Evolutionary conservation across 768 basidiomycete genomes (phyloP).

Genomic region (Pisolithus sp.): DNA sequence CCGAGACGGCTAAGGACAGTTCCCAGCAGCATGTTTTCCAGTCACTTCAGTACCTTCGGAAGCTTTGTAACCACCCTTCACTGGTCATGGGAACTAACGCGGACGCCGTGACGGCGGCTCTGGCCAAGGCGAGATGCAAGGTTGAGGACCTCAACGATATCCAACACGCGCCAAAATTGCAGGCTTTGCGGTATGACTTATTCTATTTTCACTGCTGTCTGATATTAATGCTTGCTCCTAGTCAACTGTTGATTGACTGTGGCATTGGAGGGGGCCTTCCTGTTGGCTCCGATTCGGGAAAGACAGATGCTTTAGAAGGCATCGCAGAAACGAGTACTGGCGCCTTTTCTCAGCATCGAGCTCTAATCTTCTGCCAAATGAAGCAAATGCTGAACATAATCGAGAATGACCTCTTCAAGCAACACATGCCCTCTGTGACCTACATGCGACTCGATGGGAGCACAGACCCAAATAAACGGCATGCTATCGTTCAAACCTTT

Average conservation of each 20-base stretch:
- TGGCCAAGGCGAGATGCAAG: constrained; percentile 48
- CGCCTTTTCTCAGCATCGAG: constrained; percentile 90
- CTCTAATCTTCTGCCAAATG: constrained; percentile 98
- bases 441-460: constrained; percentile 97
- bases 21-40: constrained; percentile 91
- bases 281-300: constrained; percentile 45
- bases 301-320: constrained; percentile 62
- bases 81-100: constrained; percentile 75
- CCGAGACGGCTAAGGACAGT: constrained; percentile 31
- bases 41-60: constrained; percentile 91
- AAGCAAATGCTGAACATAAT: constrained; percentile 99
- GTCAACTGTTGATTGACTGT: constrained; percentile 91
- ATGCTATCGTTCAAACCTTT: constrained; percentile 96
- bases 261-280: constrained; percentile 67
- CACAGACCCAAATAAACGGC: constrained; percentile 89
- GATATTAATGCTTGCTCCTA: constrained; percentile 26
- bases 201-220: not conserved
- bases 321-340: constrained; percentile 40
- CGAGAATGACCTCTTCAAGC: constrained; percentile 86
- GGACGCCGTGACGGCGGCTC: constrained; percentile 49
- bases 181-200: constrained; percentile 72
- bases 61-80: constrained; percentile 95
- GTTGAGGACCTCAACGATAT: constrained; percentile 61
- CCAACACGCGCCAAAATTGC: constrained; percentile 87
- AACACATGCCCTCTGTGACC: constrained; percentile 89